A percentile compares a stretch with the other conserved stretches of the same genome.
phyloP scores from a whole-genome alignment of 2,329 filamentous ascomycete species.

The Torrubiellomyces zombiae region DNA sequence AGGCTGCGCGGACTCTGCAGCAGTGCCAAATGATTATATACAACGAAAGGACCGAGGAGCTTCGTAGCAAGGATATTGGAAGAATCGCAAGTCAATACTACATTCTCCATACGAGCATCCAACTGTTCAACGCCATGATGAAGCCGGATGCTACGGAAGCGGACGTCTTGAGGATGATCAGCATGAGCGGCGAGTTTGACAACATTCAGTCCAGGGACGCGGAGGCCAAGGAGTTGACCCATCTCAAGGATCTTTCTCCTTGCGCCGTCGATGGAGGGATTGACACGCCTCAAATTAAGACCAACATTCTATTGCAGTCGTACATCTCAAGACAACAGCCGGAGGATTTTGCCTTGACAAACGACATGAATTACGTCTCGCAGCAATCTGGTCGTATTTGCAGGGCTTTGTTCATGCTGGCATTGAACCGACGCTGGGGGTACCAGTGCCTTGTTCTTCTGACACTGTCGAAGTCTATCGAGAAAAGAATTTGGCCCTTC shows the following conservation, averaged over 20 bases:
- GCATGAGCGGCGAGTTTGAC: constrained; percentile 94
- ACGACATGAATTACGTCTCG: constrained; percentile 85
- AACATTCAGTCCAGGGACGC: constrained; percentile 87
- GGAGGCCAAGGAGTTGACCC: constrained; percentile 73
- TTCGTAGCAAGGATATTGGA: constrained; percentile 86
- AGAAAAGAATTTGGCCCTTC: constrained; percentile 88
- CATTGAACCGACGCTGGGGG: constrained; percentile 86
- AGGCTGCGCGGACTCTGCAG: constrained; percentile 74
- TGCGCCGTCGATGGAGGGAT: constrained; percentile 65
- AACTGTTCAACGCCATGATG: constrained; percentile 97
- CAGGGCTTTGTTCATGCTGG: constrained; percentile 91
- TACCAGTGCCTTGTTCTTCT: constrained; percentile 85
- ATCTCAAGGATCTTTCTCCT: constrained; percentile 53
- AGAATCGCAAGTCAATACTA: constrained; percentile 97
- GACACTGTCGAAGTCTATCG: constrained; percentile 89
- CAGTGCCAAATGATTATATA: constrained; percentile 98
- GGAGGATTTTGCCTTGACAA: constrained; percentile 85
- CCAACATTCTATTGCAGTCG: constrained; percentile 84
- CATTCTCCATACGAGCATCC: constrained; percentile 79
- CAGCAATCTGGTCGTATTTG: constrained; percentile 94
- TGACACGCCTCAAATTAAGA: constrained; percentile 69
- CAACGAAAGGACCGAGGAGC: constrained; percentile 84
- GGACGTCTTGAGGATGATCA: constrained; percentile 90
- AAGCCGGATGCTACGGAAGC: constrained; percentile 68
- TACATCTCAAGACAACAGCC: constrained; percentile 79